Conservation (phyloP, 768 basidiomycete species). For the Collybia mongolica region DNA sequence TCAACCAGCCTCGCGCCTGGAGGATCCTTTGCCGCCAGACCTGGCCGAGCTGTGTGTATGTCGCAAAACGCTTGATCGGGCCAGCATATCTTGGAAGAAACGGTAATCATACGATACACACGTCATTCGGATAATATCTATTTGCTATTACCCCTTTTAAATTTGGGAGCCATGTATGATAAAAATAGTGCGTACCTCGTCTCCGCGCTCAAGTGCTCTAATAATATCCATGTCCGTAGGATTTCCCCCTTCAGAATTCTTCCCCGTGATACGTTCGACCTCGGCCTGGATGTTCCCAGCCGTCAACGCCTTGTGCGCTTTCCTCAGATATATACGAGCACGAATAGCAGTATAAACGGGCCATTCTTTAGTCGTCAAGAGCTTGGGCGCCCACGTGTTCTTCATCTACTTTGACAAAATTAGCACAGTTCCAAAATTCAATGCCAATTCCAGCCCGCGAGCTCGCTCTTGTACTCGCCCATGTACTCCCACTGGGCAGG, state of each 20-base stretch:
- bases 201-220: constrained; percentile 5
- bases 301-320: background rate
- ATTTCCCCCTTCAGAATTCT: background rate
- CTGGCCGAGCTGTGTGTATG: too few species aligned
- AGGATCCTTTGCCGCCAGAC: too few species aligned
- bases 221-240: background rate
- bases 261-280: too few species aligned
- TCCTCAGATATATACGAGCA: constrained; percentile 21
- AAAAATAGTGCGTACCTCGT: constrained; percentile 6
- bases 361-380: constrained; percentile 7
- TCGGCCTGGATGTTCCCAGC: background rate
- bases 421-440: background rate
- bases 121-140: constrained; percentile 5
- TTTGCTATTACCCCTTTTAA: background rate
- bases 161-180: too few species aligned
- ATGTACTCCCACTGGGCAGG: constrained; percentile 20
- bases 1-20: too few species aligned
- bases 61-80: too few species aligned
- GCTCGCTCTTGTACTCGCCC: constrained; percentile 21
- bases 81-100: background rate
- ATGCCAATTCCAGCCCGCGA: constrained; percentile 9
- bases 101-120: constrained; percentile 5
- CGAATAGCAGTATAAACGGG: constrained; percentile 22
- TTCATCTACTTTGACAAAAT: constrained; percentile 10
- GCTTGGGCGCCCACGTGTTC: constrained; percentile 14